Evolutionary conservation across 73 alveolate species (phyloP).

Genomic region (Uronychia setigera): DNA sequence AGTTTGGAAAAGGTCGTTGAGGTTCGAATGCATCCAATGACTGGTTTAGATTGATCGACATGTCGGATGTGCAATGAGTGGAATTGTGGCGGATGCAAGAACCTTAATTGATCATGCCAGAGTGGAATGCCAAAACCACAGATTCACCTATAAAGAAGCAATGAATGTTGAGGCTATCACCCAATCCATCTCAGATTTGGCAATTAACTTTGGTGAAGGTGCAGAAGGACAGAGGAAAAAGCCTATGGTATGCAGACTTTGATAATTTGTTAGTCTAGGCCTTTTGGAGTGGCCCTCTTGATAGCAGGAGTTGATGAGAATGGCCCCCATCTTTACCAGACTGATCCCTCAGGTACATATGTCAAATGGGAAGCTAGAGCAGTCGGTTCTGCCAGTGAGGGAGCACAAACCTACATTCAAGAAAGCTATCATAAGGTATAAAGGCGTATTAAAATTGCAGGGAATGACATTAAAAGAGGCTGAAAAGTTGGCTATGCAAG

Average conservation of each 20-base stretch:
- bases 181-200: constrained; percentile 89
- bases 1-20: constrained; percentile 85
- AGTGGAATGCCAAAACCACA: constrained; percentile 94
- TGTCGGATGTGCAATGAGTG: constrained; percentile 86
- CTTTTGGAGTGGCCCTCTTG: constrained; percentile 95
- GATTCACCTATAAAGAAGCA: constrained; percentile 88
- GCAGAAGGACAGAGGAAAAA: constrained; percentile 76
- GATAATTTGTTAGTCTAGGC: constrained; percentile 18
- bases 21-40: constrained; percentile 11
- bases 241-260: constrained; percentile 81
- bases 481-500: constrained; percentile 82
- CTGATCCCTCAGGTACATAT: constrained; percentile 97
- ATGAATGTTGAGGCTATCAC: constrained; percentile 90
- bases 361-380: constrained; percentile 94
- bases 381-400: constrained; percentile 96
- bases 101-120: constrained; percentile 95
- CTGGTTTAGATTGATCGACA: constrained; percentile 64
- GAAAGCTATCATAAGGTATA: constrained; percentile 78
- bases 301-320: constrained; percentile 95
- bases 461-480: constrained; percentile 90
- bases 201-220: constrained; percentile 96
- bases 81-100: constrained; percentile 95
- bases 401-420: constrained; percentile 87
- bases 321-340: constrained; percentile 91
- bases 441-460: background rate